A percentile compares a stretch with the other conserved stretches of the same genome.
These are phyloP conservation scores for Colletotrichum tofieldiae DNA, from an alignment of 2,329 filamentous ascomycete genomes.

Conservation along the genomic window DNA sequence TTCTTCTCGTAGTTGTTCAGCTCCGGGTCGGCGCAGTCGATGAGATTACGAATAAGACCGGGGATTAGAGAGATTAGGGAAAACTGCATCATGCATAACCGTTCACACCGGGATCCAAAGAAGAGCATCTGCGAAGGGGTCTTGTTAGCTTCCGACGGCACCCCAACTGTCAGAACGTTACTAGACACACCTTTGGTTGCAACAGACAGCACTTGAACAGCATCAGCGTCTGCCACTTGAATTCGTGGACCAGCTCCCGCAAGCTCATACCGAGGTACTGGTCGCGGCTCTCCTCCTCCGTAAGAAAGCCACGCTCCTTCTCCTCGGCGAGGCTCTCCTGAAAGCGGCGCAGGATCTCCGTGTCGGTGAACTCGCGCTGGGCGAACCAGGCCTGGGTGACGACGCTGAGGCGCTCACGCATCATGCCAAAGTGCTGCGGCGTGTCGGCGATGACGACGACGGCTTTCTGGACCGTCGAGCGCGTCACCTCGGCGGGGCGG, in stretches of 20 bases:
- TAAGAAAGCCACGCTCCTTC: constrained; percentile 68
- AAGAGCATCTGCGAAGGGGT: constrained; percentile 85
- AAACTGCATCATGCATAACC: constrained; percentile 98
- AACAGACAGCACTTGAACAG: constrained; percentile 94
- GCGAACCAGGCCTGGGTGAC: constrained; percentile 98
- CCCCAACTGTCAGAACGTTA: too few relatives aligned
- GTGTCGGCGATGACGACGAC: constrained; percentile 95
- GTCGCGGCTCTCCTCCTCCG: constrained; percentile 82
- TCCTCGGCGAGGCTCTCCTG: constrained; percentile 87
- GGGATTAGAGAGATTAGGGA: constrained; percentile 96
- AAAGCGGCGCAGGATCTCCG: constrained; percentile 91
- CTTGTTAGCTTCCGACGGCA: background rate
- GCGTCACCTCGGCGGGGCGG: constrained; percentile 90
- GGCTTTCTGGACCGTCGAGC: constrained; percentile 97
- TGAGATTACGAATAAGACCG: constrained; percentile 89
- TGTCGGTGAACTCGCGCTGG: constrained; percentile 91
- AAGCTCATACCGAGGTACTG: constrained; percentile 91
- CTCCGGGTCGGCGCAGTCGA: constrained; percentile 95
- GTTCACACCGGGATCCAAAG: constrained; percentile 96
- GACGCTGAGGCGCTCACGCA: constrained; percentile 90
- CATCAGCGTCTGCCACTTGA: constrained; percentile 94
- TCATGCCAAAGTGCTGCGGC: constrained; percentile 89
- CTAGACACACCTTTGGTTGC: constrained; percentile 84
- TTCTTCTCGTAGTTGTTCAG: constrained; percentile 86
- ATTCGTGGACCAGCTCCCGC: constrained; percentile 93